A percentile compares a stretch with the other conserved stretches of the same genome.
phyloP scores from a whole-genome alignment of 257 asterid species.

The Solanum boliviense region DNA sequence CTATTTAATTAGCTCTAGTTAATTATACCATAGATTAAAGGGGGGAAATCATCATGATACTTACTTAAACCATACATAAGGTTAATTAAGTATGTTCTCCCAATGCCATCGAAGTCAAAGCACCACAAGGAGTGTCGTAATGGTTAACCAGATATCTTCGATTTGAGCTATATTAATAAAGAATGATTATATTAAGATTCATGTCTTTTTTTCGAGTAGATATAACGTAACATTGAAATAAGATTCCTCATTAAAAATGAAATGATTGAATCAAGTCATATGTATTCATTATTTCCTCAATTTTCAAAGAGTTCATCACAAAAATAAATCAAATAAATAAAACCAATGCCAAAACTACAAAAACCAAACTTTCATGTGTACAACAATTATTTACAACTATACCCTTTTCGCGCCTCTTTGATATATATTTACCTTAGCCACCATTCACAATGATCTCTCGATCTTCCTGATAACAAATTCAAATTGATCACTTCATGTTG shows the following conservation, averaged over 20 bases:
- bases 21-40: too few relatives aligned
- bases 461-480: neutral
- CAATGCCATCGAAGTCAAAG: too few relatives aligned
- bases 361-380: neutral
- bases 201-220: neutral
- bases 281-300: neutral
- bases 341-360: neutral
- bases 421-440: constrained; percentile 4
- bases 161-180: neutral
- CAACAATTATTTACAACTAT: neutral
- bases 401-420: neutral
- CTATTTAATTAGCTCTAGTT: too few relatives aligned
- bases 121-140: too few relatives aligned
- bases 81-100: too few relatives aligned
- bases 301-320: neutral
- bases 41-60: too few relatives aligned
- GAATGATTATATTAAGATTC: neutral
- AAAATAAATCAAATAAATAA: neutral
- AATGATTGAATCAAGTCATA: neutral
- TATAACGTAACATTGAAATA: neutral
- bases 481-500: neutral
- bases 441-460: constrained; percentile 6
- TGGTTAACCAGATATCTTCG: neutral
- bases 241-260: neutral
- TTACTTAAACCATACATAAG: too few relatives aligned